Evolutionary conservation across 768 basidiomycete genomes (phyloP).

Genomic region (Boletus rex-veris): DNA sequence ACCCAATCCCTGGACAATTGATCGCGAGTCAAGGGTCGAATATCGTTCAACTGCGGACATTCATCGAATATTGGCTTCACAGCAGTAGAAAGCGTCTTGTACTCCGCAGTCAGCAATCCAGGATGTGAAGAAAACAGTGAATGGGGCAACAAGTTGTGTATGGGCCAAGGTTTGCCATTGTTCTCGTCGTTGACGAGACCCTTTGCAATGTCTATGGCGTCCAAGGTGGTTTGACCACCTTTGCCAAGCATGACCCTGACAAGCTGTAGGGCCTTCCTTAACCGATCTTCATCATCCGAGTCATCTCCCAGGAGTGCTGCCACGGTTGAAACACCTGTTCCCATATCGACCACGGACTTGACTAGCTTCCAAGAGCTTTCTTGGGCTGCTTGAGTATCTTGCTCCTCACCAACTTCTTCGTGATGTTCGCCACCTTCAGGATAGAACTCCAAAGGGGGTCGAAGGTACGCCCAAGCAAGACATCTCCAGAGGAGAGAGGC

Average conservation of each 20-base stretch:
- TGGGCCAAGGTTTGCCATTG: slow-evolving; percentile 40
- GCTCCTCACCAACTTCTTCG: slow-evolving; percentile 15
- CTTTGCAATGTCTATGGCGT: slow-evolving; percentile 52
- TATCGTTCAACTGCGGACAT: slow-evolving; percentile 49
- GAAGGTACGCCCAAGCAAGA: slow-evolving; percentile 63
- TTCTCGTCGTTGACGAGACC: slow-evolving; percentile 37
- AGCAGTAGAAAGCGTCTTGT: slow-evolving; percentile 39
- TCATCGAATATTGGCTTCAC: slow-evolving; percentile 55
- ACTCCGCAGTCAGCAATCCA: slow-evolving; percentile 54
- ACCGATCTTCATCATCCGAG: slow-evolving; percentile 36
- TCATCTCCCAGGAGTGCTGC: slow-evolving; percentile 49
- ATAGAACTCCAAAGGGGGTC: slow-evolving; percentile 37
- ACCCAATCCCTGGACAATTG: slow-evolving; percentile 55
- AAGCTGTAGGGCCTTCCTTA: slow-evolving; percentile 47
- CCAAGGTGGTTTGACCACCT: slow-evolving; percentile 47
- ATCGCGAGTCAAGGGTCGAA: slow-evolving; percentile 53
- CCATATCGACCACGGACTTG: slow-evolving; percentile 51
- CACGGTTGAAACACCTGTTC: slow-evolving; percentile 55
- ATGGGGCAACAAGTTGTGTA: slow-evolving; percentile 46
- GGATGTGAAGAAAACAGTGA: slow-evolving; percentile 55
- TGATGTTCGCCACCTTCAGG: slow-evolving; percentile 25
- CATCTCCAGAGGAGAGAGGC: slow-evolving; percentile 64
- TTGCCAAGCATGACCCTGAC: slow-evolving; percentile 56
- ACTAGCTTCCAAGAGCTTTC: slow-evolving; percentile 49
- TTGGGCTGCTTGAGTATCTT: slow-evolving; percentile 28